Base-by-base conservation (phyloP, 2,329 filamentous ascomycete genomes). In the Ophiostoma sp. region DNA sequence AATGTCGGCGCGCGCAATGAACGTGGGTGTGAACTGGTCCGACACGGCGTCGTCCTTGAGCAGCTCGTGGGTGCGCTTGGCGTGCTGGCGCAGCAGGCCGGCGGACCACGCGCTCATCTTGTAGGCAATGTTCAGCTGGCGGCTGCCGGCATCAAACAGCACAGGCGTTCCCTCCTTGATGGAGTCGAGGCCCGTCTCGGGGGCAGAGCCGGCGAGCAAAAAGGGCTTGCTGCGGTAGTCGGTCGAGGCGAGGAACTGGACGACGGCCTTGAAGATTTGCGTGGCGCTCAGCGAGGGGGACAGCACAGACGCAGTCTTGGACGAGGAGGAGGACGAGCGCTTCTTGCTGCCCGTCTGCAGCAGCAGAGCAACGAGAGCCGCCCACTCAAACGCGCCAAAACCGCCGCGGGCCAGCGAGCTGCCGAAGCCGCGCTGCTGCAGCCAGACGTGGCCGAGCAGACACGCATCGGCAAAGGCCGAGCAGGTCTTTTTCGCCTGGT, bases 311-410 rank as follows among this genome's bases (percentile, higher is more conserved):
- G 69, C 20, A 1, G 64, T 27, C 36, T 68, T 72, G 33, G 2
- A n/a, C 20, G 68, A 60, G 6, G 68, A 67, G 1, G 91, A 3
- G 90, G 70, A 67, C 1, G 67, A 52, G 41, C 36, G 62, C 69
- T 67, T 67, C 54, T 70, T 68, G 72, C 89, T 90, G 35, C 92
- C 92, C n/a, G 87, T 87, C 78, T 93, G 89, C 60, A 98, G 83
- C 1, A 98, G 82, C 17, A 97, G 82, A 41, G 94, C 92, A 77
- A 94, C 86, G 67, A 95, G 81, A n/a, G 87, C 81, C 0, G 91
- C 86, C 92, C 93, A 98, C 78, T 99, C 95, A 74, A 97, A 96
- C 74, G 92, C 88, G 3, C 95, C 95, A 77, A 99, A 97, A 0
- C 95, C 95, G 64, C 95, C 94, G 62, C 84, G 82, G 1, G 87